These are phyloP conservation scores for Lonicera japonica DNA, from an alignment of 129 eudicot species.

Conservation along the genomic window DNA sequence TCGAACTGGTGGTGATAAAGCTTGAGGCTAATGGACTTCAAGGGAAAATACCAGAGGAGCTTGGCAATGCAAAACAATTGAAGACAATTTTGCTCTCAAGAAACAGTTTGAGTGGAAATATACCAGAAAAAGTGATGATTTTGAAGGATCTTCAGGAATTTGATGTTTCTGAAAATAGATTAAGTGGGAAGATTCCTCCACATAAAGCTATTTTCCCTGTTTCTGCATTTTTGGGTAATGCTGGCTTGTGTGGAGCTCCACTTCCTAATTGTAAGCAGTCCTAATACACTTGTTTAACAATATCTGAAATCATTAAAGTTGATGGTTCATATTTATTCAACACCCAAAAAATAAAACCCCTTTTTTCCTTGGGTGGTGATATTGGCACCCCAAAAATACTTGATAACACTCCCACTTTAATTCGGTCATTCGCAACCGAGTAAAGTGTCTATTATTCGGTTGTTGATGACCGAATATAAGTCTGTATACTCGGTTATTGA, in stretches of 20 bases:
- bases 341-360: no score
- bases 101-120: constrained; percentile 46
- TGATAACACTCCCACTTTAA: no score
- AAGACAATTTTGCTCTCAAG: constrained; percentile 33
- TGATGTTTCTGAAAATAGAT: constrained; percentile 51
- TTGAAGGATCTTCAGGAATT: constrained; percentile 37
- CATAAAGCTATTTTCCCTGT: constrained; percentile 52
- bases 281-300: neutral
- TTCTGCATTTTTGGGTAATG: constrained; percentile 66
- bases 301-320: no score
- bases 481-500: no score
- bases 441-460: no score
- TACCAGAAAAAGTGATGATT: constrained; percentile 48
- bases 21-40: constrained; percentile 20
- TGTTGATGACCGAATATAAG: no score
- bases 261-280: constrained; percentile 65
- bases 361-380: no score
- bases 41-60: constrained; percentile 35
- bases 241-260: constrained; percentile 83
- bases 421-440: no score
- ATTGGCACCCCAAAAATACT: no score
- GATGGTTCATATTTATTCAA: no score
- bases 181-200: constrained; percentile 59
- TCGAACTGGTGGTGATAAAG: constrained; percentile 22
- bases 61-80: constrained; percentile 34